A percentile compares a stretch with the other conserved stretches of the same genome.
Evolutionary conservation across 2,329 filamentous ascomycete species (phyloP).

Genomic region (Canariomyces notabilis): DNA sequence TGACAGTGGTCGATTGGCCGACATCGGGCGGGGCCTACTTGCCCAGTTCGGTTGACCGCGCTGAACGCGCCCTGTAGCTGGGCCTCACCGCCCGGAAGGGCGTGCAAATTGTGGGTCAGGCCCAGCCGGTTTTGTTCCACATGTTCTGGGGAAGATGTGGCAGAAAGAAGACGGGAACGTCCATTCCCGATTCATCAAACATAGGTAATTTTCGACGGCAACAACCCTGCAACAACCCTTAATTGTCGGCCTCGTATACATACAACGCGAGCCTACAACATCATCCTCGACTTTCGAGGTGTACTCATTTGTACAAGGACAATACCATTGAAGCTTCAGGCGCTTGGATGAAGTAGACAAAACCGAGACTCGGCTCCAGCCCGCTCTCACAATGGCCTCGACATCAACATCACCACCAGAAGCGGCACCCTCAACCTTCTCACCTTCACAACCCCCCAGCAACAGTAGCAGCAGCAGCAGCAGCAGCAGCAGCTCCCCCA

Average conservation of each 20-base stretch:
- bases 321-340: too few species aligned
- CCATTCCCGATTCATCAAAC: too few species aligned
- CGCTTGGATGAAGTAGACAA: too few species aligned
- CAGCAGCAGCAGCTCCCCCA: conserved; percentile 2
- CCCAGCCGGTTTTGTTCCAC: not conserved
- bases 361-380: too few species aligned
- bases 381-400: too few species aligned
- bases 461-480: too few species aligned
- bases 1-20: conserved; percentile 15
- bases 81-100: conserved; percentile 17
- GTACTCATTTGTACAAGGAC: too few species aligned
- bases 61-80: conserved; percentile 13
- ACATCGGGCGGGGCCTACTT: conserved; percentile 16
- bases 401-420: conserved; percentile 5
- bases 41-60: conserved; percentile 1
- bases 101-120: conserved; percentile 5
- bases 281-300: too few species aligned
- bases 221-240: not conserved
- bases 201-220: too few species aligned
- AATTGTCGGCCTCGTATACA: not conserved
- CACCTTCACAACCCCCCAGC: not conserved
- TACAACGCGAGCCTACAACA: too few species aligned
- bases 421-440: conserved; percentile 3
- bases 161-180: not conserved
- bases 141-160: not conserved